A percentile compares a stretch with the other conserved stretches of the same genome.
Evolutionary conservation across 805 yeast genomes (phyloP).

Genomic region (Komagataella ulmi): DNA sequence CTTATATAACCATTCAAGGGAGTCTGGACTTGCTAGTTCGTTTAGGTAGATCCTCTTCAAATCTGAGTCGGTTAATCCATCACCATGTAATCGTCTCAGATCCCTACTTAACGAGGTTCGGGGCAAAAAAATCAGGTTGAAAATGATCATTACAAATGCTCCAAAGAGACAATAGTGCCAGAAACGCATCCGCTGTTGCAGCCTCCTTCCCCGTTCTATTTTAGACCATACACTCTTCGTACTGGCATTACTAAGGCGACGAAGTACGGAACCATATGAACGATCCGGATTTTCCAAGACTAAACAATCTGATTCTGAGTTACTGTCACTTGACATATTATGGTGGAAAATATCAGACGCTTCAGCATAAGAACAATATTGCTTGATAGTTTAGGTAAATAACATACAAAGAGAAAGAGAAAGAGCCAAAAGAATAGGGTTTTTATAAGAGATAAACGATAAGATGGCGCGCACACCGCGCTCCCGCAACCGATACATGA

Average conservation of each 20-base stretch:
- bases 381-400: background rate
- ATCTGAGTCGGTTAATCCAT: slow-evolving; percentile 53
- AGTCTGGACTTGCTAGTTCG: slow-evolving; percentile 19
- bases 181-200: slow-evolving; percentile 20
- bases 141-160: slow-evolving; percentile 32
- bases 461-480: background rate
- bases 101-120: slow-evolving; percentile 76
- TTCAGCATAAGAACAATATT: background rate
- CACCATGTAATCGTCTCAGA: slow-evolving; percentile 59
- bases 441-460: background rate
- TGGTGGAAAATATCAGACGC: background rate
- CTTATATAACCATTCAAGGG: slow-evolving; percentile 15
- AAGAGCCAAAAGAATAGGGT: background rate
- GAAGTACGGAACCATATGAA: background rate
- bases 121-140: slow-evolving; percentile 66
- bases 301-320: background rate
- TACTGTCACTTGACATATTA: background rate
- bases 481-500: background rate
- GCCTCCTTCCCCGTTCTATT: background rate
- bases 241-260: background rate
- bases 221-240: background rate
- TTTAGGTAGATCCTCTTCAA: slow-evolving; percentile 47
- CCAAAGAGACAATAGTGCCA: slow-evolving; percentile 36
- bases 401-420: background rate
- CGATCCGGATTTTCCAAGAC: background rate